phyloP scores from a whole-genome alignment of 129 eudicot genomes.

The sunflower (Helianthus annuus) region HanXRQr2.0-SUNRISE NC_035449.2:68889857-68890356 shows the following conservation, averaged over 20 bases:
- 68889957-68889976: background rate
- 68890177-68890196: background rate
- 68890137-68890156: background rate
- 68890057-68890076: background rate
- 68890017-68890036: background rate
- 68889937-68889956: background rate
- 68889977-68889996: background rate
- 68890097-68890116: background rate
- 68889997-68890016: background rate
- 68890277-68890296: too few species aligned
- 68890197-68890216: background rate
- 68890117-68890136: background rate
- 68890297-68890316: too few species aligned
- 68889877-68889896: constrained; percentile 53
- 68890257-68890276: background rate
- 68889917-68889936: background rate
- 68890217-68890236: background rate
- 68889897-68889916: constrained; percentile 15
- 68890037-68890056: background rate
- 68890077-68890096: background rate
- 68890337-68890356: too few species aligned
- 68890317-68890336: too few species aligned
- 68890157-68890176: background rate
- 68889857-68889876: constrained; percentile 80
- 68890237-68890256: background rate